A percentile compares a stretch with the other conserved stretches of the same genome.
These are phyloP conservation scores for Athelia sp. DNA, from an alignment of 1,284 basidiomycete genomes.

Conservation along the genomic window DNA sequence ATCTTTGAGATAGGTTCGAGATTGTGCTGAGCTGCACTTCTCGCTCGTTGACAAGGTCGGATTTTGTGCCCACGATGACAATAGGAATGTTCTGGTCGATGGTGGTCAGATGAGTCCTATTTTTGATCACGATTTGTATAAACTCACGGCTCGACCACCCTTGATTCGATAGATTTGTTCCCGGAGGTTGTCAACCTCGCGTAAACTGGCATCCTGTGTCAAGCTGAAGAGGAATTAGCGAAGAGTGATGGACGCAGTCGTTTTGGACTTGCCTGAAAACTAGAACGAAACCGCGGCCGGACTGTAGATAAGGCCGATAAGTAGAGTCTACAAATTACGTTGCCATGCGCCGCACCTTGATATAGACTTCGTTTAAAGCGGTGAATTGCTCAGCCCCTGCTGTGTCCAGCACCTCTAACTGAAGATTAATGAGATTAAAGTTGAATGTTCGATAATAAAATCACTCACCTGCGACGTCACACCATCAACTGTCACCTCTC, in stretches of 20 bases:
- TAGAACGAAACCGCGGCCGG: slow-evolving; percentile 74
- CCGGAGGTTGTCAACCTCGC: slow-evolving; percentile 73
- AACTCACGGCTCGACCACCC: slow-evolving; percentile 56
- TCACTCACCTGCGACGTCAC: slow-evolving; percentile 46
- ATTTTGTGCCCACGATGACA: slow-evolving; percentile 85
- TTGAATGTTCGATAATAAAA: slow-evolving; percentile 1
- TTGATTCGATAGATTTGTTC: slow-evolving; percentile 81
- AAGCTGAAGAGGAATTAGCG: slow-evolving; percentile 39
- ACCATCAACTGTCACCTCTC: slow-evolving; percentile 56
- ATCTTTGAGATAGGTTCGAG: slow-evolving; percentile 57
- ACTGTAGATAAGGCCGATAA: slow-evolving; percentile 29
- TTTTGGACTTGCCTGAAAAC: slow-evolving; percentile 63
- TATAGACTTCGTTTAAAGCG: slow-evolving; percentile 74
- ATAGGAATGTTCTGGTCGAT: slow-evolving; percentile 60
- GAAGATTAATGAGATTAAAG: slow-evolving; percentile 7
- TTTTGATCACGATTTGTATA: neutral
- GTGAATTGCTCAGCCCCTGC: slow-evolving; percentile 88
- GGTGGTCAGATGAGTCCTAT: slow-evolving; percentile 1
- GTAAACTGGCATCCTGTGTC: slow-evolving; percentile 72
- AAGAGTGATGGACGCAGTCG: neutral
- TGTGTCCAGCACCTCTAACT: slow-evolving; percentile 87
- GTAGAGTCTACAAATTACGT: neutral
- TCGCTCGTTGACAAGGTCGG: slow-evolving; percentile 78
- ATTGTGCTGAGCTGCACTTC: slow-evolving; percentile 71
- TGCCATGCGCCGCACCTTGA: slow-evolving; percentile 44